phyloP scores from a whole-genome alignment of 2,329 filamentous ascomycete species.

The Arthroderma sp. region DNA sequence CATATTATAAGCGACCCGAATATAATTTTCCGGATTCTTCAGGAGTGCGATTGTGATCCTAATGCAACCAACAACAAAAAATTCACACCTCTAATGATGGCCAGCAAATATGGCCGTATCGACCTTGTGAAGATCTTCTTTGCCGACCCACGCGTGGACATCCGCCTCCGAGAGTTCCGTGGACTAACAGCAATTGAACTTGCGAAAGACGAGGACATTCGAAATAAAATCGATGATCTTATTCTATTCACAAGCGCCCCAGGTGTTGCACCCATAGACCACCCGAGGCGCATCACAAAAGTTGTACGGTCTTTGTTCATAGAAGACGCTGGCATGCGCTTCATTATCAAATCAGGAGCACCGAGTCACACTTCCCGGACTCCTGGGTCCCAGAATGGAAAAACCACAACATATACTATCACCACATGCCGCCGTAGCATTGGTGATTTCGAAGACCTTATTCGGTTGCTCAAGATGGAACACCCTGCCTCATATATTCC shows the following conservation, averaged over 20 bases:
- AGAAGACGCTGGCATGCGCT: conserved; percentile 82
- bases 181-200: conserved; percentile 90
- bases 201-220: conserved; percentile 93
- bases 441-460: conserved; percentile 80
- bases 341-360: conserved; percentile 87
- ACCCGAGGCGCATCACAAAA: conserved; percentile 73
- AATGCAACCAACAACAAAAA: conserved; percentile 91
- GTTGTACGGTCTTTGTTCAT: conserved; percentile 95
- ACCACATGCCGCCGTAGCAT: conserved; percentile 85
- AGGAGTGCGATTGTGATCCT: conserved; percentile 82
- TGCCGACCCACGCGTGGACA: conserved; percentile 72
- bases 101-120: conserved; percentile 91
- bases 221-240: conserved; percentile 91
- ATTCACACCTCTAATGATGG: conserved; percentile 94
- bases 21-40: conserved; percentile 61
- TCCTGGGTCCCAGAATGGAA: conserved; percentile 38
- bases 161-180: conserved; percentile 68
- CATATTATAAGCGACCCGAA: conserved; percentile 84
- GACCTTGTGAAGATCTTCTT: conserved; percentile 87
- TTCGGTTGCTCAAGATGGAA: conserved; percentile 69
- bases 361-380: conserved; percentile 31
- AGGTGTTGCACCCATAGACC: conserved; percentile 35
- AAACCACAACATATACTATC: conserved; percentile 66
- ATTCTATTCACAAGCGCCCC: conserved; percentile 61
- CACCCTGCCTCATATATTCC: conserved; percentile 95